Base-by-base conservation (phyloP, 2,329 filamentous ascomycete species). In the Aureobasidium namibiae region DNA sequence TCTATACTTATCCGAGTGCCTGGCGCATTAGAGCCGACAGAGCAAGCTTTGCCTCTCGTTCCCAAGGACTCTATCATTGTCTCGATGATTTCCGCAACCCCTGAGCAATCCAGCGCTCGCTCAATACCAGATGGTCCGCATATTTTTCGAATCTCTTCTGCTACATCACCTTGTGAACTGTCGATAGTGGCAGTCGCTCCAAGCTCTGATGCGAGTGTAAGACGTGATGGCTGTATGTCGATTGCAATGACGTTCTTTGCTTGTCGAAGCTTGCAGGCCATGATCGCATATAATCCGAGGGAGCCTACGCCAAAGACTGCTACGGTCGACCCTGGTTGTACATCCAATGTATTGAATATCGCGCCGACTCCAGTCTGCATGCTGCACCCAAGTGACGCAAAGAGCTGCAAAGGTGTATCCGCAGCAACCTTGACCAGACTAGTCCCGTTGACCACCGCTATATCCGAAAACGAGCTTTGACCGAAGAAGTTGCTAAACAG, bases 241-340 rank as follows among this genome's bases (percentile, higher is more conserved):
- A 76, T 64, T 9, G 70, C 75, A 63, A 77, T 72, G 62, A 77
- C 76, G n/a, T 63, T 67, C 42, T 64, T 67, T 60, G 69, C 72
- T 3, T 70, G 71, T 34, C 64, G 67, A 6, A 80, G 73, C 29
- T 77, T 77, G 0, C 78, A 75, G 3, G 76, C 78, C 74, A 77
- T 79, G 49, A 80, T 68, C 0, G 76, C 77, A 23, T 68, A 70
- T 38, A 80, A 66, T 1, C 77, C 77, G 0, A 81, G 75, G 9
- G 75, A 77, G 6, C 76, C 76, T 0, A 78, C 69, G 4, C 76
- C 77, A 29, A 78, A 67, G 46, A 79, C 68, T 23, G 74, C 68
- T 34, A 79, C 66, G 7, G 69, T 64, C 59, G 77, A 74, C 0
- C 67, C 63, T 5, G 66, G 60, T 7, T 65, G 67, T 0, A 72